Base-by-base conservation (phyloP, 345 rosid species). In the Psidium friedrichsthalianum region DNA sequence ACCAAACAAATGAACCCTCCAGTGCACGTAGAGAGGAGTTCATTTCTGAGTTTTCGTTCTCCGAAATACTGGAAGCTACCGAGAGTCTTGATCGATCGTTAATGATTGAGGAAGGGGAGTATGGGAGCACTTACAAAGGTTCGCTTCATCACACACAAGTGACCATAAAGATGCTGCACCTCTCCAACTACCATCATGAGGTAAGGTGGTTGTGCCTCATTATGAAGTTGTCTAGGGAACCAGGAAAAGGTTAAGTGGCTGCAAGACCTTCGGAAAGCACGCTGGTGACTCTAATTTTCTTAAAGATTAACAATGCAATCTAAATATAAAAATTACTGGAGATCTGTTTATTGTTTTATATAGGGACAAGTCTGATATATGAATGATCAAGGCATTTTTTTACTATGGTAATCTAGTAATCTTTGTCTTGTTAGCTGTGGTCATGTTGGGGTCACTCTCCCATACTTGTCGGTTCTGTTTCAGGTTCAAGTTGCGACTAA, bases 401-500 rank as follows among this genome's bases (percentile, higher is more conserved):
- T 18, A 69, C 42, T 36, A 18, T 69, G 78, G 78, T 69, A 69
- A 69, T 36, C 78, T 69, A 69, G 78, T 56, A 56, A 69, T 69
- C 47, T 69, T 69, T 69, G 44, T 69, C 80, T 69, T 69, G 80
- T 36, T 69, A 69, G 80, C 80, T 36, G 47, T 44, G 22, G 11
- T 64, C 22, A 5, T 64, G 76, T 32, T 64, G 44, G 47, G 1
- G 47, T 69, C 47, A 69, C 47, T 36, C 80, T 69, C 47, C 80
- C 80, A 36, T 36, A 69, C 5, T 69, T 69, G 80, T 32, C 5
- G 47, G 80, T 69, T 69, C 47, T 83, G 49, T 86, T 57, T 86
- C 93, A 96, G 98, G 94, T 95, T 81, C 92, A 91, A 85, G 89
- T 94, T 87, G 89, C 94, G 86, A 92, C 97, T 89, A 95, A 92